Conservation (phyloP, 345 rosid species). For the Xanthoceras sorbifolium region DNA sequence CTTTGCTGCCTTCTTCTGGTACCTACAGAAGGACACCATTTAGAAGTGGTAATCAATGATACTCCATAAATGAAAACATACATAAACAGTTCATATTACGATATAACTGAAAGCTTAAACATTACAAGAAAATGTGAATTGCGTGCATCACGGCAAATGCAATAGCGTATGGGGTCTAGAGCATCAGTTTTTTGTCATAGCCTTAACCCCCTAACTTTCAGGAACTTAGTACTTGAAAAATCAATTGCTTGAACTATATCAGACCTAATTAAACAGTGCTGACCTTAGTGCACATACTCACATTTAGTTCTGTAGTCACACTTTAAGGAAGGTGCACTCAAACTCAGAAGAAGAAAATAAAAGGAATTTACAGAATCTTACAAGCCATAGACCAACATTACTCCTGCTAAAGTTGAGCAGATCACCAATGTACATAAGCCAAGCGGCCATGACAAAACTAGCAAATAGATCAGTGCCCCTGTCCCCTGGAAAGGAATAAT, state of each 20-base stretch:
- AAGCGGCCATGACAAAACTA: constrained; percentile 81
- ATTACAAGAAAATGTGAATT: constrained; percentile 1
- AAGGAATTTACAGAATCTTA: constrained; percentile 42
- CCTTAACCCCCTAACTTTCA: constrained; percentile 2
- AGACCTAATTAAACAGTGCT: constrained; percentile 8
- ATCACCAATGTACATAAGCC: constrained; percentile 75
- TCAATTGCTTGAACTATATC: constrained; percentile 5
- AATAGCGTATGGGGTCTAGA: not conserved
- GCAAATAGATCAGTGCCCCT: constrained; percentile 84
- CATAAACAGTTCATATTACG: constrained; percentile 2
- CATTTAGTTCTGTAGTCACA: constrained; percentile 3
- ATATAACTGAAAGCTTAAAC: constrained; percentile 3
- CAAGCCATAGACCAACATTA: constrained; percentile 83
- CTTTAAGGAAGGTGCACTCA: not conserved
- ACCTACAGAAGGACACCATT: constrained; percentile 48
- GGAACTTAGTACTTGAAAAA: constrained; percentile 4
- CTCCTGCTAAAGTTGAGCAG: constrained; percentile 70
- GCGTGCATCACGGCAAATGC: not conserved
- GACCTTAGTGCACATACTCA: not conserved
- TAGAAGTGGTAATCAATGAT: constrained; percentile 8
- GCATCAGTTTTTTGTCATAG: not conserved
- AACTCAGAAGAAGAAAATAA: constrained; percentile 16
- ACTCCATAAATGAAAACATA: constrained; percentile 7
- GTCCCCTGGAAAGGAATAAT: constrained; percentile 59
- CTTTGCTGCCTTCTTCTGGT: constrained; percentile 95